A percentile compares a stretch with the other conserved stretches of the same genome.
Conservation (phyloP, 257 asterid genomes). For the Solanum rostratum region DNA sequence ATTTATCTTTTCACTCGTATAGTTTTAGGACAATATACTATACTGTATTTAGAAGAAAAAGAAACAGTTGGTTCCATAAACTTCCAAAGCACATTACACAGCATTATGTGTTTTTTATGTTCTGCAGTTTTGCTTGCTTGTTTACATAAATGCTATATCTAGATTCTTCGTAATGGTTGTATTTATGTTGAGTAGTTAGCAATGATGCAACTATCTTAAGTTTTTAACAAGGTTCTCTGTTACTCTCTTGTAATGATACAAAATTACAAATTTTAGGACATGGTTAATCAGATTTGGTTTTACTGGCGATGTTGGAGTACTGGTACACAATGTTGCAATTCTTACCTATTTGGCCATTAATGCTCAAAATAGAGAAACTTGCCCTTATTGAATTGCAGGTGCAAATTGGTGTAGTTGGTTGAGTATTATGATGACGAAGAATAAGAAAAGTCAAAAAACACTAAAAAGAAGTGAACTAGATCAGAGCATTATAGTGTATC, state of each 20-base stretch:
- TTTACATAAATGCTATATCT: neutral
- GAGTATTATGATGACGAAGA: neutral
- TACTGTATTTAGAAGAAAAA: neutral
- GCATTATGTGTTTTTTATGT: neutral
- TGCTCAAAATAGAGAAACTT: neutral
- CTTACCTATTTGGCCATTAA: neutral
- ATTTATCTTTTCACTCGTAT: neutral
- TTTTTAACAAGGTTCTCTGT: neutral
- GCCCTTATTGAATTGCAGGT: neutral
- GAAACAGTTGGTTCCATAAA: neutral
- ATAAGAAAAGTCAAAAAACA: no score
- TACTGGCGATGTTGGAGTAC: neutral
- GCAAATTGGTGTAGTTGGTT: neutral
- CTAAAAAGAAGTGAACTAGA: neutral
- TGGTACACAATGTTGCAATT: neutral
- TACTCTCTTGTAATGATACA: neutral
- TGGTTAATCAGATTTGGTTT: neutral
- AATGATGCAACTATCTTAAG: neutral
- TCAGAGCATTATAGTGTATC: neutral
- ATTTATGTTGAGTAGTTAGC: neutral
- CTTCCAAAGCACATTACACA: neutral
- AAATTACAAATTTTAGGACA: neutral
- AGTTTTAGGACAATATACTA: neutral
- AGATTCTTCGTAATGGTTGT: neutral
- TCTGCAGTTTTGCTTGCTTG: neutral